These are phyloP conservation scores for Saturnispora gosingensis DNA, from an alignment of 805 yeast genomes.

Conservation along the genomic window DNA sequence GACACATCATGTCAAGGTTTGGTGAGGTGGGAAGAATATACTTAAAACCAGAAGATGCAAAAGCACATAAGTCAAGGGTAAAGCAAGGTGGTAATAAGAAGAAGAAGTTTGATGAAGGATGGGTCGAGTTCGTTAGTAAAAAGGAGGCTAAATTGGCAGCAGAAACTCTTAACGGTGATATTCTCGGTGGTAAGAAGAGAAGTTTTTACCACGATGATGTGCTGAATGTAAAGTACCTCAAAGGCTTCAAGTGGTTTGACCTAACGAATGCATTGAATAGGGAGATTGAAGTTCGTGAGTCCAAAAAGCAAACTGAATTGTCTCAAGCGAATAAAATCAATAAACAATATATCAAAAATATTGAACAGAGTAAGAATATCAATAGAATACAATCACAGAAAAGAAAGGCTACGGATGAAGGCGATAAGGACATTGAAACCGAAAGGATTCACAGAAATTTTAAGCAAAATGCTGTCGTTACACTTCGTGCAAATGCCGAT, in stretches of 20 bases:
- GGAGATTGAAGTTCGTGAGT: constrained; percentile 82
- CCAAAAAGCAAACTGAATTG: constrained; percentile 79
- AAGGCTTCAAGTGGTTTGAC: constrained; percentile 92
- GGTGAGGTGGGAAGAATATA: constrained; percentile 85
- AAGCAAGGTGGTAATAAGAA: constrained; percentile 91
- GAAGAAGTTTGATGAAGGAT: constrained; percentile 82
- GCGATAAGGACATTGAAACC: constrained; percentile 15
- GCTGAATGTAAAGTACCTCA: constrained; percentile 78
- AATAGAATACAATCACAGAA: constrained; percentile 50
- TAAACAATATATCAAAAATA: constrained; percentile 72
- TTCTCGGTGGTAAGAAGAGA: constrained; percentile 85
- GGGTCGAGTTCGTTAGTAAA: constrained; percentile 87
- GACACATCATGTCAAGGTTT: constrained; percentile 71
- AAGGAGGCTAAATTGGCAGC: constrained; percentile 86
- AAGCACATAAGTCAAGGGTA: constrained; percentile 54
- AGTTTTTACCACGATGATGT: constrained; percentile 90
- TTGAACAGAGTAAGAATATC: constrained; percentile 78
- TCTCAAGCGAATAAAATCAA: constrained; percentile 83
- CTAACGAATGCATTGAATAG: constrained; percentile 86
- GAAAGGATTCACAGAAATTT: constrained; percentile 47
- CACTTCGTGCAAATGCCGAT: constrained; percentile 55
- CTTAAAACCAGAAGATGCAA: constrained; percentile 74
- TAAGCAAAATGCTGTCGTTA: constrained; percentile 59
- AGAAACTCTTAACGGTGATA: constrained; percentile 76
- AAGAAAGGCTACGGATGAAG: constrained; percentile 10